A percentile compares a stretch with the other conserved stretches of the same genome.
These are phyloP conservation scores for Phytophthora pseudosyringae DNA, from an alignment of 352 stramenopile species.

Conservation along the genomic window DNA sequence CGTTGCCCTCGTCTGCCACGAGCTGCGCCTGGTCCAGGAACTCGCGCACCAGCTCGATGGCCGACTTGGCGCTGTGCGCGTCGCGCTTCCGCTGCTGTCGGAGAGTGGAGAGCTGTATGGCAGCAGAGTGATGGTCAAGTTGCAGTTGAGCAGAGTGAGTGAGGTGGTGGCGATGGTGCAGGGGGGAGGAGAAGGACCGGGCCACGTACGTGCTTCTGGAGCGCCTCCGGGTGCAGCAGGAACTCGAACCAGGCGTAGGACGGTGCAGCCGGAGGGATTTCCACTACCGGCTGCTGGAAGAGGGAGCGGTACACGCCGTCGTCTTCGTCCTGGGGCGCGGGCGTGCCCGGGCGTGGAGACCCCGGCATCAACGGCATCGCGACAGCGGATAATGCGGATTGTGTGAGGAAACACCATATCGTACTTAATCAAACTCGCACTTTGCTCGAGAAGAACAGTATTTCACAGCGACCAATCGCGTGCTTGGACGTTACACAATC, in stretches of 20 bases:
- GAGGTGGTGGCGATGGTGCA: background rate
- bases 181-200: background rate
- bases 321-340: constrained; percentile 49
- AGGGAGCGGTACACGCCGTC: constrained; percentile 85
- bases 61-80: constrained; percentile 65
- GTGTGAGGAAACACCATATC: constrained; percentile 10
- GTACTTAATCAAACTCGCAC: background rate
- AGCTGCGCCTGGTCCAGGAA: constrained; percentile 88
- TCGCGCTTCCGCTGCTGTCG: constrained; percentile 51
- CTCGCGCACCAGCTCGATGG: constrained; percentile 82
- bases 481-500: constrained; percentile 2
- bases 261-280: constrained; percentile 67
- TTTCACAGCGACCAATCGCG: constrained; percentile 20
- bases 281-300: constrained; percentile 84
- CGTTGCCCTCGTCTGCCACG: constrained; percentile 76
- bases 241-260: constrained; percentile 90
- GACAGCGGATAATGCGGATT: background rate
- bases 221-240: constrained; percentile 76
- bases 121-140: constrained; percentile 9
- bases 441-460: background rate
- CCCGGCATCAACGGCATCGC: constrained; percentile 69
- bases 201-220: constrained; percentile 70
- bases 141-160: constrained; percentile 10
- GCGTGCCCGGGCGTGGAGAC: constrained; percentile 58
- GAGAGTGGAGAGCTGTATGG: constrained; percentile 54